Evolutionary conservation across 768 basidiomycete species (phyloP).

Genomic region (Cystofilobasidium macerans): DNA sequence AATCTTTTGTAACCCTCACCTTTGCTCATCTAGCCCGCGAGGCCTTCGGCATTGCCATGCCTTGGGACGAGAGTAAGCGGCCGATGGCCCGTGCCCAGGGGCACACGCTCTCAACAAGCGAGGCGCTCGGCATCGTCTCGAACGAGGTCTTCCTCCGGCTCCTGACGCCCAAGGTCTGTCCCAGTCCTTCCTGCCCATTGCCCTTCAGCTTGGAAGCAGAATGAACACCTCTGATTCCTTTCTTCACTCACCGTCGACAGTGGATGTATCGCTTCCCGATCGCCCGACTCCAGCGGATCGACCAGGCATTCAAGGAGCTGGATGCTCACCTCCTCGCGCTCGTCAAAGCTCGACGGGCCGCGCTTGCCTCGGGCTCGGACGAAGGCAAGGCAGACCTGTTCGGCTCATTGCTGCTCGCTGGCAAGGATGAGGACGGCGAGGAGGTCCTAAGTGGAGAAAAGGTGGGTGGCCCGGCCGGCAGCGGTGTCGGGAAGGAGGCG

Average conservation of each 20-base stretch:
- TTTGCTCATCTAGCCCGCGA: neutral
- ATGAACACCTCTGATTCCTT: neutral
- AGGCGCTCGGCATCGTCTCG: slow-evolving; percentile 10
- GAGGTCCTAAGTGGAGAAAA: neutral
- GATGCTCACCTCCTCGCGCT: slow-evolving; percentile 15
- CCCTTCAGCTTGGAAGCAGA: too few species aligned
- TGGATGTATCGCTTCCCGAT: slow-evolving; percentile 2
- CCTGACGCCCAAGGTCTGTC: neutral
- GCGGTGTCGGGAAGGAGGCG: neutral
- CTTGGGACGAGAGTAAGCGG: neutral
- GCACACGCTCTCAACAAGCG: slow-evolving; percentile 8
- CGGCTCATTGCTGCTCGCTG: neutral
- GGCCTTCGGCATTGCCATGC: slow-evolving; percentile 14
- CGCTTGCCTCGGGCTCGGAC: neutral
- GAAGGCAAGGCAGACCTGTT: slow-evolving; percentile 15
- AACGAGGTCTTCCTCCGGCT: neutral
- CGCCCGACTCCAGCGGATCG: neutral
- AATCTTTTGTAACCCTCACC: neutral
- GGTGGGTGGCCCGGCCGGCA: too few species aligned
- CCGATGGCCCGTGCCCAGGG: neutral
- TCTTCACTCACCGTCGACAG: neutral
- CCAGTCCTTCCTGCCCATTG: neutral
- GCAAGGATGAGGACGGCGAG: slow-evolving; percentile 11
- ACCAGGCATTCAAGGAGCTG: slow-evolving; percentile 14
- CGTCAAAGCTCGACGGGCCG: neutral